phyloP scores from a whole-genome alignment of 495 filamentous ascomycete species.

The Hypomontagnella submonticulosa region DNA sequence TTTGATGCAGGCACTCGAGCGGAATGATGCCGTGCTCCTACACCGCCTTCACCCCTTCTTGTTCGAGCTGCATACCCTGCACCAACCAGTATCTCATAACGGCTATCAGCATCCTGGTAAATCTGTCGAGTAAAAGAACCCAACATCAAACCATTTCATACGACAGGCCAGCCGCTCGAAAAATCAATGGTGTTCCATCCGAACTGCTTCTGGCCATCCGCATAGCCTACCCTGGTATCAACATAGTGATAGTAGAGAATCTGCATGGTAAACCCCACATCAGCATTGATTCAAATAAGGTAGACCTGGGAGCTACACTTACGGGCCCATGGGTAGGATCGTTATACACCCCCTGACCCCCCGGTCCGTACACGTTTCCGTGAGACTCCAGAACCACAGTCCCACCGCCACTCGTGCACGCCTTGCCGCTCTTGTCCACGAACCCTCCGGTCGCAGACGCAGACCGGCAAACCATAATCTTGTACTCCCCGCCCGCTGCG shows the following conservation, averaged over 20 bases:
- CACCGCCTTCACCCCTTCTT: too few relatives aligned
- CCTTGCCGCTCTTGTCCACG: conserved; percentile 67
- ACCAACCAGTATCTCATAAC: too few relatives aligned
- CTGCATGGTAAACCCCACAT: conserved; percentile 26
- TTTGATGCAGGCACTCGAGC: too few relatives aligned
- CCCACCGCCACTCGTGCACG: conserved; percentile 69
- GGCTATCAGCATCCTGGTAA: too few relatives aligned
- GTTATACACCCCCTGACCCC: conserved; percentile 67
- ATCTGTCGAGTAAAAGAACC: too few relatives aligned
- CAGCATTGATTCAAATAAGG: neutral
- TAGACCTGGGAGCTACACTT: conserved; percentile 39
- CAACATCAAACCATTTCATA: conserved; percentile 27
- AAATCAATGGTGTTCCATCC: conserved; percentile 75
- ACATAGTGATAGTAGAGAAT: conserved; percentile 79
- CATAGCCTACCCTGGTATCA: conserved; percentile 72
- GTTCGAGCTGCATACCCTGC: too few relatives aligned
- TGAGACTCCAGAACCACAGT: conserved; percentile 71
- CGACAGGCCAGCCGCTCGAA: conserved; percentile 73
- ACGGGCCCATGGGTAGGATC: conserved; percentile 51
- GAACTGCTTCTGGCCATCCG: conserved; percentile 71
- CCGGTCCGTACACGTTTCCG: conserved; percentile 73
- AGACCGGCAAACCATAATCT: conserved; percentile 71
- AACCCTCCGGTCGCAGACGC: conserved; percentile 63
- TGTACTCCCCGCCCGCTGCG: conserved; percentile 70
- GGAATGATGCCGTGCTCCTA: too few relatives aligned